phyloP scores from a whole-genome alignment of 345 rosid species.

The Stellera chamaejasme region DNA sequence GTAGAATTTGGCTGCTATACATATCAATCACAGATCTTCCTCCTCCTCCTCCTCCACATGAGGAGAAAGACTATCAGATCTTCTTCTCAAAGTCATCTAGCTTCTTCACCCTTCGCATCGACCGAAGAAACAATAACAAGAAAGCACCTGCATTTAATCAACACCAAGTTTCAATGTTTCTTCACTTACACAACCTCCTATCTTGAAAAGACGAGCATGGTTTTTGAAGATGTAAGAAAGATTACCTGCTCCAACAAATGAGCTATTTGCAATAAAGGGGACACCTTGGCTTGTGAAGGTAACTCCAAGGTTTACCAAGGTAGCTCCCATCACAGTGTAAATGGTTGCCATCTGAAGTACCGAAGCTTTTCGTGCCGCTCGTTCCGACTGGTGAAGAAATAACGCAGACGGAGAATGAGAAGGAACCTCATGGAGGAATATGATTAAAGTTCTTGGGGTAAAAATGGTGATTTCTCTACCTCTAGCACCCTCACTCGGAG shows the following conservation, averaged over 20 bases:
- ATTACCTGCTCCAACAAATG: slow-evolving; percentile 79
- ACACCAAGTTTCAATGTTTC: neutral
- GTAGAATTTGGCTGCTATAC: too few relatives aligned
- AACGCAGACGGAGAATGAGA: neutral
- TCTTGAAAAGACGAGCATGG: too few relatives aligned
- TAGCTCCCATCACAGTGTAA: slow-evolving; percentile 76
- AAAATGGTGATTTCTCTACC: slow-evolving; percentile 27
- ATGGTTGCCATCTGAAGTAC: slow-evolving; percentile 91
- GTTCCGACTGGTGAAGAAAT: slow-evolving; percentile 52
- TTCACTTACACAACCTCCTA: too few relatives aligned
- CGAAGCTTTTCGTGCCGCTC: slow-evolving; percentile 84
- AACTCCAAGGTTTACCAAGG: slow-evolving; percentile 75
- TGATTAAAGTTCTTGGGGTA: neutral
- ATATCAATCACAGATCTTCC: too few relatives aligned
- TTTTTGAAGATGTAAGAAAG: neutral
- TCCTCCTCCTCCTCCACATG: too few relatives aligned
- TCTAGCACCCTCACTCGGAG: slow-evolving; percentile 93
- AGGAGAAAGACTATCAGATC: slow-evolving; percentile 33
- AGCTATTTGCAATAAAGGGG: slow-evolving; percentile 61
- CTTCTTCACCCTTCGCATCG: slow-evolving; percentile 72
- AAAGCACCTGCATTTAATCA: slow-evolving; percentile 51
- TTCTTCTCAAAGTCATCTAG: slow-evolving; percentile 92
- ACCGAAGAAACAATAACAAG: slow-evolving; percentile 44
- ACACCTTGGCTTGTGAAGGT: slow-evolving; percentile 60
- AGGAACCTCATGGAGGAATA: neutral